Percentiles rank a stretch among this genome's conserved stretches.
Evolutionary conservation across 176 grass and related monocot species (phyloP).

Genomic region (Typha latifolia): DNA sequence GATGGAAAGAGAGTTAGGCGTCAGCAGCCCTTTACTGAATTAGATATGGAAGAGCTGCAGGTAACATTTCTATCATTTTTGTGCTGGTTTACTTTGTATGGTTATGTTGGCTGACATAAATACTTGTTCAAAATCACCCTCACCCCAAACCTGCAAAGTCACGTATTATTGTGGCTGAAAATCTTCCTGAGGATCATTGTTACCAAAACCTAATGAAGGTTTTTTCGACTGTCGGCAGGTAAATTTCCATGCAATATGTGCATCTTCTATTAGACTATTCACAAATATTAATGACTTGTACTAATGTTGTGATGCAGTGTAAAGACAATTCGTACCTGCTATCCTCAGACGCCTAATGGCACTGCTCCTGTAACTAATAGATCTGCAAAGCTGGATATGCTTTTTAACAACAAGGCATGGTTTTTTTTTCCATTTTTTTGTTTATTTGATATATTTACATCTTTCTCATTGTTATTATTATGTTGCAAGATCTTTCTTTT

Average conservation of each 20-base stretch:
- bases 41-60: slow-evolving; percentile 89
- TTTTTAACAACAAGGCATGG: slow-evolving; percentile 92
- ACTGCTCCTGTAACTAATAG: slow-evolving; percentile 68
- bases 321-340: slow-evolving; percentile 94
- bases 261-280: neutral
- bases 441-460: slow-evolving; percentile 2
- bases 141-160: slow-evolving; percentile 21
- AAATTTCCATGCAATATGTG: slow-evolving; percentile 2
- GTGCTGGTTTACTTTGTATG: neutral
- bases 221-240: slow-evolving; percentile 92
- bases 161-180: slow-evolving; percentile 95
- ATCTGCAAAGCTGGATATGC: slow-evolving; percentile 95
- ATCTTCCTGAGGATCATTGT: slow-evolving; percentile 97
- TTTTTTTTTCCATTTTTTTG: neutral
- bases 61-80: slow-evolving; percentile 24
- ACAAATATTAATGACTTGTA: slow-evolving; percentile 10
- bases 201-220: slow-evolving; percentile 99
- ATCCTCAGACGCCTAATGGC: slow-evolving; percentile 82
- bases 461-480: slow-evolving; percentile 2
- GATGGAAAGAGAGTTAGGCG: slow-evolving; percentile 91
- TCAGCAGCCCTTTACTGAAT: slow-evolving; percentile 62
- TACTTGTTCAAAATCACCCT: slow-evolving; percentile 1
- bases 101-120: slow-evolving; percentile 1
- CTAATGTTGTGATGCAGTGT: slow-evolving; percentile 51
- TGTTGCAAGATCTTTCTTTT: no score